These are phyloP conservation scores for Quillaja saponaria DNA, from an alignment of 306 rosid genomes.

Conservation along the genomic window DNA sequence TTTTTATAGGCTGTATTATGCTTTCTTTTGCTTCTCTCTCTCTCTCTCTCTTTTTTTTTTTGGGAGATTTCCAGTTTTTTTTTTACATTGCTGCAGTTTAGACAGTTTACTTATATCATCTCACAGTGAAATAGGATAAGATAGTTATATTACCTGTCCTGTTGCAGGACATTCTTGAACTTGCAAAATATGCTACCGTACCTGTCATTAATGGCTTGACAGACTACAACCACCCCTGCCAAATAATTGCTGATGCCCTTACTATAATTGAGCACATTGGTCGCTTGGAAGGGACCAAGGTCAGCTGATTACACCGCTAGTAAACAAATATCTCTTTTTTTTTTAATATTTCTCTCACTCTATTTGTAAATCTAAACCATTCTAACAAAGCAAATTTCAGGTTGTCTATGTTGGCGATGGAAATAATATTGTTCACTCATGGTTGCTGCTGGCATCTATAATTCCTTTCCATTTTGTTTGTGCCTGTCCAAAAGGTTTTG, in stretches of 20 bases:
- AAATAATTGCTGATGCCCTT: slow-evolving; percentile 99
- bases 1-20: slow-evolving; percentile 2
- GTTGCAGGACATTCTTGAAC: slow-evolving; percentile 86
- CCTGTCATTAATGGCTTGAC: slow-evolving; percentile 97
- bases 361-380: slow-evolving; percentile 9
- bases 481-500: slow-evolving; percentile 90
- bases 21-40: too few species aligned
- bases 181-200: slow-evolving; percentile 75
- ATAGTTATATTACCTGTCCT: slow-evolving; percentile 19
- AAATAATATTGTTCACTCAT: slow-evolving; percentile 94
- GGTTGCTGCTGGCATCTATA: slow-evolving; percentile 89
- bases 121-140: too few species aligned
- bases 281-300: slow-evolving; percentile 89
- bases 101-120: too few species aligned
- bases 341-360: slow-evolving; percentile 25
- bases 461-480: slow-evolving; percentile 91
- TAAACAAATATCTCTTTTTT: slow-evolving; percentile 17
- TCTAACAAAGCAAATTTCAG: slow-evolving; percentile 40
- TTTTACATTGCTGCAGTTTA: too few species aligned
- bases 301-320: slow-evolving; percentile 34
- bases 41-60: too few species aligned
- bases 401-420: slow-evolving; percentile 98
- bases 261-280: slow-evolving; percentile 87
- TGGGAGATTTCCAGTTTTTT: too few species aligned
- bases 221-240: slow-evolving; percentile 95